Conservation (phyloP, 768 basidiomycete species). For the Amanita exitialis region DNA sequence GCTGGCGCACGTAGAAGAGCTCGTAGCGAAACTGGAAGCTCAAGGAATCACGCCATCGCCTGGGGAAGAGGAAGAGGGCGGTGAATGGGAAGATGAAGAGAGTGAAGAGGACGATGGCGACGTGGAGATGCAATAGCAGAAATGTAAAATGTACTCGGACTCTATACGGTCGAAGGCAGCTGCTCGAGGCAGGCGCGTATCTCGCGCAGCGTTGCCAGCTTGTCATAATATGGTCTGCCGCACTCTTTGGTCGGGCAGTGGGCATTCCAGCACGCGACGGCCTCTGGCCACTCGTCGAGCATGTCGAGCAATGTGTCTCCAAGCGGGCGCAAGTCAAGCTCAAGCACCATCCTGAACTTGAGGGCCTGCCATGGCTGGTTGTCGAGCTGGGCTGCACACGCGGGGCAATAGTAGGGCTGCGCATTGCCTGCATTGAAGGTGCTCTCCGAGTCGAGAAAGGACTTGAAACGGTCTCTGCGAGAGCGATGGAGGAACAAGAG, state of each 20-base stretch:
- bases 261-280: constrained; percentile 28
- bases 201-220: constrained; percentile 21
- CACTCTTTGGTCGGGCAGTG: constrained; percentile 22
- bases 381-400: constrained; percentile 23
- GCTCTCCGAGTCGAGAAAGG: constrained; percentile 22
- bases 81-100: constrained; percentile 60
- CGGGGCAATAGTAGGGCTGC: constrained; percentile 17
- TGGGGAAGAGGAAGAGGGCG: constrained; percentile 40
- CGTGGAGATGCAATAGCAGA: constrained; percentile 41
- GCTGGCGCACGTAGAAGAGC: constrained; percentile 65
- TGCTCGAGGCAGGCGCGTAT: constrained; percentile 20
- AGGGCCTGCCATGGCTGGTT: constrained; percentile 30
- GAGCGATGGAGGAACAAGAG: constrained; percentile 31
- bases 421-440: constrained; percentile 29
- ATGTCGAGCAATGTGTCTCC: constrained; percentile 26
- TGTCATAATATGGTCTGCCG: constrained; percentile 24
- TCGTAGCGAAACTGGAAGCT: constrained; percentile 56
- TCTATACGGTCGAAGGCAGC: constrained; percentile 14
- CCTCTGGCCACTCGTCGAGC: constrained; percentile 34
- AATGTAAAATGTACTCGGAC: not conserved
- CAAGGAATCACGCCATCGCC: constrained; percentile 58
- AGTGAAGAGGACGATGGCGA: constrained; percentile 58
- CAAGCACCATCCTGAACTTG: constrained; percentile 27
- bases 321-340: constrained; percentile 28
- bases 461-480: constrained; percentile 27